Conservation (phyloP, 495 filamentous ascomycete species). For the Talaromyces ruber region DNA sequence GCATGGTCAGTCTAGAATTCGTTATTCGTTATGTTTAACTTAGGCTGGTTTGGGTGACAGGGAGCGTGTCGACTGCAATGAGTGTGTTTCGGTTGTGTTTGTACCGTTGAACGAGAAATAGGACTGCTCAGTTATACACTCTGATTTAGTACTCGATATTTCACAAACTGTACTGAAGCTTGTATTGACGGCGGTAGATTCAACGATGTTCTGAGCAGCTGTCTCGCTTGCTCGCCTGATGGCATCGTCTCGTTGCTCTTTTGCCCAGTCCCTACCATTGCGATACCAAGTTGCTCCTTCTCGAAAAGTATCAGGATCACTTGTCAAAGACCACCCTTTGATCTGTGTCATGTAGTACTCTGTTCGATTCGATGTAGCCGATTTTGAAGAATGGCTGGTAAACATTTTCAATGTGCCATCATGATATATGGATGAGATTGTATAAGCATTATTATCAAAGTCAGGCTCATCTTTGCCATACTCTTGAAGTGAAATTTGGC, state of each 20-base stretch:
- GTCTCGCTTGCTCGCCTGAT: slow-evolving; percentile 12
- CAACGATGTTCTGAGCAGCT: background rate
- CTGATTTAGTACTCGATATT: slow-evolving; percentile 1
- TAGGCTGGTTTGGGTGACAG: background rate
- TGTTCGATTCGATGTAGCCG: background rate
- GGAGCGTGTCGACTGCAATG: background rate
- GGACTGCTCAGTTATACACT: background rate
- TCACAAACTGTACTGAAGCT: slow-evolving; percentile 6
- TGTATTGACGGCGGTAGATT: background rate
- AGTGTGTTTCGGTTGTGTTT: background rate
- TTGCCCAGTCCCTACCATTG: slow-evolving; percentile 13
- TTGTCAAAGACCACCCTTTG: background rate
- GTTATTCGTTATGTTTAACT: background rate
- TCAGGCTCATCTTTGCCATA: background rate
- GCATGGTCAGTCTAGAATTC: no score
- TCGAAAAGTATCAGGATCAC: background rate
- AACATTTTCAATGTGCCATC: background rate
- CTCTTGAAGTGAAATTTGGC: background rate
- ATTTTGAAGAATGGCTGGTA: background rate
- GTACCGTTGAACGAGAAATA: background rate
- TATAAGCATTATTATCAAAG: slow-evolving; percentile 12
- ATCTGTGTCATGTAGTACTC: slow-evolving; percentile 1
- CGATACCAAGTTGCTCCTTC: slow-evolving; percentile 5
- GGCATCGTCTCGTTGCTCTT: slow-evolving; percentile 12
- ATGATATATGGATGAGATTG: slow-evolving; percentile 7